Evolutionary conservation across 2,329 filamentous ascomycete species (phyloP).

Genomic region (Neonectria hederae): DNA sequence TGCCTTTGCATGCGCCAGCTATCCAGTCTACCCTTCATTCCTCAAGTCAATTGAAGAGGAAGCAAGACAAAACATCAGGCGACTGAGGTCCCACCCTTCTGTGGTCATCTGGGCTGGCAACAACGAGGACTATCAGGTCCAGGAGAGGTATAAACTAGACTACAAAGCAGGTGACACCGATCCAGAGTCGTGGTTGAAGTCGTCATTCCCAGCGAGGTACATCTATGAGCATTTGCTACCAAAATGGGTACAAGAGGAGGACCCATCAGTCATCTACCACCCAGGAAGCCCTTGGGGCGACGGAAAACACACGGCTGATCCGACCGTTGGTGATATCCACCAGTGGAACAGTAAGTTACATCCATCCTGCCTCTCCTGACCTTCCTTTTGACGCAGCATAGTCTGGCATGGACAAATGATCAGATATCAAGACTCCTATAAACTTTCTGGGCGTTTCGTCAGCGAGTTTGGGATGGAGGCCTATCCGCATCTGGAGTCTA

Average conservation of each 20-base stretch:
- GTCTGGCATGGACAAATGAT: constrained; percentile 79
- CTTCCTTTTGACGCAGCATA: constrained; percentile 6
- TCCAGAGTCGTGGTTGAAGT: constrained; percentile 73
- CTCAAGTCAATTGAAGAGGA: constrained; percentile 67
- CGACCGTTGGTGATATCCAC: constrained; percentile 81
- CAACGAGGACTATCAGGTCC: constrained; percentile 82
- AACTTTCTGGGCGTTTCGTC: constrained; percentile 77
- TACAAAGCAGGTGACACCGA: constrained; percentile 79
- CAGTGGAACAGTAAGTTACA: constrained; percentile 64
- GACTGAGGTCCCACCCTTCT: constrained; percentile 69
- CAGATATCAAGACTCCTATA: constrained; percentile 79
- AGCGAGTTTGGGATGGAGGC: constrained; percentile 80
- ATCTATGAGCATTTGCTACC: constrained; percentile 82
- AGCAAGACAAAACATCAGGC: constrained; percentile 68
- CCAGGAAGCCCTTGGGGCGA: constrained; percentile 73
- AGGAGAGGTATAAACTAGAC: constrained; percentile 71
- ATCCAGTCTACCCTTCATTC: constrained; percentile 69
- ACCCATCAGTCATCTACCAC: constrained; percentile 58
- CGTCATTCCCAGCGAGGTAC: constrained; percentile 79
- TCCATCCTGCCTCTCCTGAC: neutral
- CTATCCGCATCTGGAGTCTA: constrained; percentile 74
- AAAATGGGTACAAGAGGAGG: neutral
- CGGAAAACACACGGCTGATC: constrained; percentile 64
- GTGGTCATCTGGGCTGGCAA: constrained; percentile 83
- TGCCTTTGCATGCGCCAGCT: constrained; percentile 74